Evolutionary conservation across 202 grass and related monocot species (phyloP).

Genomic region (Eragrostis tef): DNA sequence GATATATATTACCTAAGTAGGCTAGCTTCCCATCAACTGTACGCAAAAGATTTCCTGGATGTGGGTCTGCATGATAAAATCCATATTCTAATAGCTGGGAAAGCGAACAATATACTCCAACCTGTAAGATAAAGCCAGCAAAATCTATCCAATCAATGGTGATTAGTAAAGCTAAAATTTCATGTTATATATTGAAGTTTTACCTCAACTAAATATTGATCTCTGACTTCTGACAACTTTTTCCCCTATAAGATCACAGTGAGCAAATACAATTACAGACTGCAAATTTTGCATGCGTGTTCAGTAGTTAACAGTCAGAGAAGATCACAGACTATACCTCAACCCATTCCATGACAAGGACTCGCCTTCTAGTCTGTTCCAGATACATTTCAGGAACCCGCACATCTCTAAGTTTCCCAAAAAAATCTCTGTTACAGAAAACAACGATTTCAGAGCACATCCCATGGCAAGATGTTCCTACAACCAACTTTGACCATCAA

Average conservation of each 20-base stretch:
- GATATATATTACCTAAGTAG: slow-evolving; percentile 73
- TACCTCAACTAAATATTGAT: slow-evolving; percentile 97
- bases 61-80: slow-evolving; percentile 98
- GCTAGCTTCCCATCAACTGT: slow-evolving; percentile 90
- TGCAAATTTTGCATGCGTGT: slow-evolving; percentile 35
- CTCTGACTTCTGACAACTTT: slow-evolving; percentile 82
- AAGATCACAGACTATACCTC: slow-evolving; percentile 61
- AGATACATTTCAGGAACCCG: slow-evolving; percentile 92
- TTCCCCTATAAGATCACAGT: slow-evolving; percentile 56
- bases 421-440: slow-evolving; percentile 72
- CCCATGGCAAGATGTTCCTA: not conserved
- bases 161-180: not conserved
- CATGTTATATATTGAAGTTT: slow-evolving; percentile 26
- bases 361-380: slow-evolving; percentile 68
- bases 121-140: slow-evolving; percentile 47
- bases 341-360: slow-evolving; percentile 97
- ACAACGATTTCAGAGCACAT: slow-evolving; percentile 28
- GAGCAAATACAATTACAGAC: slow-evolving; percentile 21
- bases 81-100: slow-evolving; percentile 98
- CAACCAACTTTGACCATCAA: not conserved
- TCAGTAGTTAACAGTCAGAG: slow-evolving; percentile 32
- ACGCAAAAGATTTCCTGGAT: slow-evolving; percentile 94
- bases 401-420: slow-evolving; percentile 81
- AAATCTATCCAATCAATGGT: slow-evolving; percentile 33
- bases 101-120: slow-evolving; percentile 96